Evolutionary conservation across 2,329 filamentous ascomycete genomes (phyloP).

Genomic region (Cercospora brassicicola): DNA sequence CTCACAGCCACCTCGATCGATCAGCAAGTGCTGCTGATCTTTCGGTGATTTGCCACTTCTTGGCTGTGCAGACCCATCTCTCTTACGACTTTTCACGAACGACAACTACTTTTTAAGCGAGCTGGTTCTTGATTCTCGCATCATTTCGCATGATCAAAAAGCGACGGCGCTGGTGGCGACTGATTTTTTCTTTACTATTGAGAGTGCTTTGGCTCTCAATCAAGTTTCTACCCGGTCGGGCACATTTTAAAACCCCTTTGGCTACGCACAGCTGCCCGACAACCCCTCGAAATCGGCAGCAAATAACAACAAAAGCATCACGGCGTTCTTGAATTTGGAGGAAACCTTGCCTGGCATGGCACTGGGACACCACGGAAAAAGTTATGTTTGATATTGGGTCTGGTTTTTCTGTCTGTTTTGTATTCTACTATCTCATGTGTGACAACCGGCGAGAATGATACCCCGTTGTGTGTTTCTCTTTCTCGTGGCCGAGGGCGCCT

Average conservation of each 20-base stretch:
- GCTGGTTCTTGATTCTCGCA: slow-evolving; percentile 29
- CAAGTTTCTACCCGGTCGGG: not conserved
- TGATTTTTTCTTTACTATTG: not conserved
- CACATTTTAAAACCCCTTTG: not conserved
- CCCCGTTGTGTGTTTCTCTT: slow-evolving; percentile 12
- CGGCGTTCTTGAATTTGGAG: slow-evolving; percentile 7
- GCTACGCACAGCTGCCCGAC: slow-evolving; percentile 9
- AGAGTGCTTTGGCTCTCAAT: not conserved
- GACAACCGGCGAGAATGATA: slow-evolving; percentile 23
- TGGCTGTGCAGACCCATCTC: not conserved
- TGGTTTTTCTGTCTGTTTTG: not conserved
- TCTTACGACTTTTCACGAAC: slow-evolving; percentile 15
- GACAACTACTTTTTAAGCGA: slow-evolving; percentile 17
- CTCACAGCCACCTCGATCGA: slow-evolving; percentile 4
- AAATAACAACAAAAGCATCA: slow-evolving; percentile 14
- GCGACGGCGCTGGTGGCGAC: slow-evolving; percentile 28
- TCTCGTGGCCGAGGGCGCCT: slow-evolving; percentile 20
- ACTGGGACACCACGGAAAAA: slow-evolving; percentile 9
- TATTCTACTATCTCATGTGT: slow-evolving; percentile 10
- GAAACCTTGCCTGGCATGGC: slow-evolving; percentile 2
- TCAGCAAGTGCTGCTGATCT: not conserved
- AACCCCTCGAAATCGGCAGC: slow-evolving; percentile 8
- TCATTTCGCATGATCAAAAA: slow-evolving; percentile 20
- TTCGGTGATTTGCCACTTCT: not conserved
- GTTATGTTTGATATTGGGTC: slow-evolving; percentile 7